Conservation (phyloP, 805 yeast genomes). For the Hanseniaspora thailandica region DNA sequence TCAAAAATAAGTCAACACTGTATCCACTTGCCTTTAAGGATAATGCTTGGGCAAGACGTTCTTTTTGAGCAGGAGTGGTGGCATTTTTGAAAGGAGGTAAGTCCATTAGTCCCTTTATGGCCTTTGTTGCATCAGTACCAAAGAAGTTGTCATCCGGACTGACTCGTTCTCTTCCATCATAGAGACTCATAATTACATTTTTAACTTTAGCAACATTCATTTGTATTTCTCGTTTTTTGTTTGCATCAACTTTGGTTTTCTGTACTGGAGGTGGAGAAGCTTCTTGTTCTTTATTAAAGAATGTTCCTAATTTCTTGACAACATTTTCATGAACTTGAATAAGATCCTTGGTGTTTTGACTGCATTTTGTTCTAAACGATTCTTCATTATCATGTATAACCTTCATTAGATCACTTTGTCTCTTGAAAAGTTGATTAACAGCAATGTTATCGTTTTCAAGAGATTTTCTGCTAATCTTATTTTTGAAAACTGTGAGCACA, state of each 20-base stretch:
- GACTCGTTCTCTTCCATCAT: not conserved
- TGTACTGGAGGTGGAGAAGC: not conserved
- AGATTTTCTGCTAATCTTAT: not conserved
- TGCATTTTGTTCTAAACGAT: not conserved
- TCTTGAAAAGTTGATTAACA: not conserved
- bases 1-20: not conserved
- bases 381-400: not conserved
- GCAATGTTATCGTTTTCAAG: not conserved
- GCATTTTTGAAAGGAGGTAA: not conserved
- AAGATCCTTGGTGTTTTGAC: not conserved
- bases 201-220: not conserved
- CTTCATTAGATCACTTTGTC: not conserved
- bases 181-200: not conserved
- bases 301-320: not conserved
- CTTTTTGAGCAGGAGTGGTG: not conserved
- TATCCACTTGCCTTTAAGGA: not conserved
- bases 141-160: not conserved
- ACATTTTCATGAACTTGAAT: not conserved
- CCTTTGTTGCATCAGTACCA: not conserved
- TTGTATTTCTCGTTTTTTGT: not conserved
- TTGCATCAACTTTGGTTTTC: not conserved
- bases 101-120: not conserved
- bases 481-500: not conserved
- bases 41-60: not conserved
- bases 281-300: slow-evolving; percentile 7